Base-by-base conservation (phyloP, 2,329 filamentous ascomycete species). In the Cordyceps javanica region DNA sequence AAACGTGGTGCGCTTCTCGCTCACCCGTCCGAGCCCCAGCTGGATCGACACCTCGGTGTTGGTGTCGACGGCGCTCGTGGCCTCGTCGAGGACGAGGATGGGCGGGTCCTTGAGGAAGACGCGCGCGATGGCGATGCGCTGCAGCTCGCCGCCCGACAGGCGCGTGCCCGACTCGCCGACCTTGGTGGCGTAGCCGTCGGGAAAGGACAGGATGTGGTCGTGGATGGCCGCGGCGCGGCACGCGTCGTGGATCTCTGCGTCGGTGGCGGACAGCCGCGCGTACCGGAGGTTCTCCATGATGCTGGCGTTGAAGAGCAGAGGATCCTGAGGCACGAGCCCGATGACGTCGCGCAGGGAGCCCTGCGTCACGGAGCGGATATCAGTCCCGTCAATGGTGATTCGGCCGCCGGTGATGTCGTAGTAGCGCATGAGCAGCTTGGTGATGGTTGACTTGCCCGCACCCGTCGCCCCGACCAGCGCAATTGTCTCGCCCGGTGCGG, bases 21-120 rank as follows among this genome's bases (percentile, higher is more conserved):
- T 78, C 7, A 81, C 71, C 26, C 70, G 72, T 60, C 75, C 72
- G 25, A 81, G 76, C 6, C 78, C 78, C 51, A 78, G 73, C 64
- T 85, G 82, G 38, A 85, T 85, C 55, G 79, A 75, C 34, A 77
- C 75, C 64, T 85, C 82, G 0, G 81, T 85, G 26, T 82, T 78
- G 0, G 83, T 82, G 55, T 88, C 82, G 23, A 90, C 78, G 3
- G 87, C 86, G 1, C 85, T 87, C 3, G 88, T 89, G 0, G 87
- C 83, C 68, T 90, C 87, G 63, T 90, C 87, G 0, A 90, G 75
- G 59, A 90, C 79, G 26, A 90, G 77, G 55, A 90, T 83, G 53
- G 84, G 85, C 0, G 87, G 83, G 50, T 85, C 83, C 67, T 89
- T 88, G 46, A 90, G 75, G 14, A 90, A 77, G 1, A 87, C 85